These are phyloP conservation scores for Gigaspora rosea DNA, from an alignment of 192 early-diverging fungal species.

Conservation along the genomic window DNA sequence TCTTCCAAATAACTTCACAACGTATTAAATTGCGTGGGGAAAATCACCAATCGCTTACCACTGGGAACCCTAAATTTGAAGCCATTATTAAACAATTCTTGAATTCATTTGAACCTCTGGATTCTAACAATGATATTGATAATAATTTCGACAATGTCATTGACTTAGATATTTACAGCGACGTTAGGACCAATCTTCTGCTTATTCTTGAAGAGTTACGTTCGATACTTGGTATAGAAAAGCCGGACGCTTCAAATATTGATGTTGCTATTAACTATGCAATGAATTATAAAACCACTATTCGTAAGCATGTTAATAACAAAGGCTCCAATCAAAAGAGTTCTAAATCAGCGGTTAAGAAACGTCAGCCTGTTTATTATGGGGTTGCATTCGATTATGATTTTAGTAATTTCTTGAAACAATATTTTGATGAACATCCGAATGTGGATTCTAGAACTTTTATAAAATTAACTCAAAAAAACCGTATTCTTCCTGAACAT, in stretches of 20 bases:
- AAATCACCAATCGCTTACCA: slow-evolving; percentile 80
- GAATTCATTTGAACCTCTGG: slow-evolving; percentile 50
- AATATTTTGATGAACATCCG: slow-evolving; percentile 27
- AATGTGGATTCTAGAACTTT: slow-evolving; percentile 33
- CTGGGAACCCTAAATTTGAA: slow-evolving; percentile 58
- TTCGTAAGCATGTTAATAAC: slow-evolving; percentile 43
- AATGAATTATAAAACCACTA: slow-evolving; percentile 42
- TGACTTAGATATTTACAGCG: slow-evolving; percentile 53
- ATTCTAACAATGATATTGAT: slow-evolving; percentile 54
- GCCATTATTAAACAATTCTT: slow-evolving; percentile 61
- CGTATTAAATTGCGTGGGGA: slow-evolving; percentile 72
- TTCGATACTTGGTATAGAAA: slow-evolving; percentile 37
- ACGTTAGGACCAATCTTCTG: slow-evolving; percentile 48
- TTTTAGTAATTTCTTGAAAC: slow-evolving; percentile 31
- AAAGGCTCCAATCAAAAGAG: neutral
- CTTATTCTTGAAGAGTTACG: slow-evolving; percentile 44
- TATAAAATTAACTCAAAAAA: slow-evolving; percentile 27
- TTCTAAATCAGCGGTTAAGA: too few relatives aligned
- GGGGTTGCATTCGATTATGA: slow-evolving; percentile 30
- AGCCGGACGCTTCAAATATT: slow-evolving; percentile 45
- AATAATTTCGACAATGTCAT: slow-evolving; percentile 58
- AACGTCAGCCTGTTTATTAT: slow-evolving; percentile 34
- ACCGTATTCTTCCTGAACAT: slow-evolving; percentile 32
- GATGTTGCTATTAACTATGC: slow-evolving; percentile 54
- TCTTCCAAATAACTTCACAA: slow-evolving; percentile 54